Percentiles rank a stretch among this genome's conserved stretches.
Conservation (phyloP, 495 filamentous ascomycete species). For the Hypoxylon lenormandii region DNA sequence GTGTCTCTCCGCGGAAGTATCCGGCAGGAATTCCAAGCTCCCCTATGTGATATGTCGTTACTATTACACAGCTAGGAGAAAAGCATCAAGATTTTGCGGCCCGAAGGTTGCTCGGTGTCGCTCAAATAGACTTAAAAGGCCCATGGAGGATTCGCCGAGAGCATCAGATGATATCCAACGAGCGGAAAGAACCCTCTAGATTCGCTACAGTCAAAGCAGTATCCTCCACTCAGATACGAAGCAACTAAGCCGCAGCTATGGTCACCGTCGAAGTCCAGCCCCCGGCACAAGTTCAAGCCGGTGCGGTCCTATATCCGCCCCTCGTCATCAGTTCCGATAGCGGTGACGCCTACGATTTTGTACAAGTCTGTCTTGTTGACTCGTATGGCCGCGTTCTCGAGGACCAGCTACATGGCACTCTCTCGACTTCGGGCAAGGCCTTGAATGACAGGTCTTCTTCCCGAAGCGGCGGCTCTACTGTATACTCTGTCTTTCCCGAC, state of each 20-base stretch:
- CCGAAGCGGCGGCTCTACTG: slow-evolving; percentile 24
- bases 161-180: background rate
- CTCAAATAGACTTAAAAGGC: slow-evolving; percentile 36
- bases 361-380: slow-evolving; percentile 37
- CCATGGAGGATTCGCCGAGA: slow-evolving; percentile 5
- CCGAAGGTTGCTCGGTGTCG: slow-evolving; percentile 23
- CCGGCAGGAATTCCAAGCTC: slow-evolving; percentile 5
- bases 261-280: slow-evolving; percentile 42
- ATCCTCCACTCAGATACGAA: slow-evolving; percentile 16
- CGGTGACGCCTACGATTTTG: slow-evolving; percentile 37
- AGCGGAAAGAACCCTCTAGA: slow-evolving; percentile 14
- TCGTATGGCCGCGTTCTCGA: slow-evolving; percentile 40
- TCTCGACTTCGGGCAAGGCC: slow-evolving; percentile 23
- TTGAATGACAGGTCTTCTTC: slow-evolving; percentile 32
- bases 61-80: slow-evolving; percentile 2
- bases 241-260: slow-evolving; percentile 24
- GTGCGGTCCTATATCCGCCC: slow-evolving; percentile 38
- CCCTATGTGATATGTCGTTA: slow-evolving; percentile 14
- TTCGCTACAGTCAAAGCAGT: slow-evolving; percentile 21
- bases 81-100: slow-evolving; percentile 13
- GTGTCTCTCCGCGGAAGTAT: slow-evolving; percentile 24
- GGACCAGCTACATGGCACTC: slow-evolving; percentile 35
- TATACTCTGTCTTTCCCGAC: slow-evolving; percentile 38
- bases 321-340: slow-evolving; percentile 38
- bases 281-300: slow-evolving; percentile 36